Evolutionary conservation across 352 stramenopile genomes (phyloP).

Genomic region (Globisporangium nagaii): DNA sequence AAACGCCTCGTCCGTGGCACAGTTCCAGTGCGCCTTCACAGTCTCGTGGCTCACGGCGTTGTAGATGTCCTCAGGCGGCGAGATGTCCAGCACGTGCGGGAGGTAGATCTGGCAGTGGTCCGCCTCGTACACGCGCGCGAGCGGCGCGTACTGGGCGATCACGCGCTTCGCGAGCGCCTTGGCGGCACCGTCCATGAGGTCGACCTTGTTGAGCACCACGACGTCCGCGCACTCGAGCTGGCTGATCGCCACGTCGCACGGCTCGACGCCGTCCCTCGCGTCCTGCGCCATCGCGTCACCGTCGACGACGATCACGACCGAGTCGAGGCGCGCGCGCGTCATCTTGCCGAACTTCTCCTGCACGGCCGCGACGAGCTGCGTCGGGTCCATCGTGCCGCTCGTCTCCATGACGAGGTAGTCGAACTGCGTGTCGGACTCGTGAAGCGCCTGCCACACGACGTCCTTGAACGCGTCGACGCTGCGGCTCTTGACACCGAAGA

Average conservation of each 20-base stretch:
- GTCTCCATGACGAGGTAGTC: constrained; percentile 79
- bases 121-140: constrained; percentile 63
- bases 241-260: constrained; percentile 39
- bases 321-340: constrained; percentile 72
- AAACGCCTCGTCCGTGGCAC: constrained; percentile 22
- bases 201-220: constrained; percentile 80
- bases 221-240: constrained; percentile 73
- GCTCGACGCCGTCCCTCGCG: constrained; percentile 12
- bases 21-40: constrained; percentile 58
- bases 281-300: constrained; percentile 60
- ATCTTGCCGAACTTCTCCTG: constrained; percentile 76
- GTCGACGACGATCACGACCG: constrained; percentile 72
- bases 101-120: constrained; percentile 56
- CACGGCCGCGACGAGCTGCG: constrained; percentile 52
- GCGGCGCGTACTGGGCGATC: constrained; percentile 36
- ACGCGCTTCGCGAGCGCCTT: constrained; percentile 23
- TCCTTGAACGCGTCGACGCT: constrained; percentile 61
- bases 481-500: constrained; percentile 28
- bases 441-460: constrained; percentile 55
- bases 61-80: constrained; percentile 44
- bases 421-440: constrained; percentile 41
- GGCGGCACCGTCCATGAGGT: constrained; percentile 39
- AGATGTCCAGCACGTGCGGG: constrained; percentile 68
- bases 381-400: constrained; percentile 69
- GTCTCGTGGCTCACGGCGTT: constrained; percentile 60